Conservation (phyloP, 2,329 filamentous ascomycete genomes). For the Aureobasidium sp. region DNA sequence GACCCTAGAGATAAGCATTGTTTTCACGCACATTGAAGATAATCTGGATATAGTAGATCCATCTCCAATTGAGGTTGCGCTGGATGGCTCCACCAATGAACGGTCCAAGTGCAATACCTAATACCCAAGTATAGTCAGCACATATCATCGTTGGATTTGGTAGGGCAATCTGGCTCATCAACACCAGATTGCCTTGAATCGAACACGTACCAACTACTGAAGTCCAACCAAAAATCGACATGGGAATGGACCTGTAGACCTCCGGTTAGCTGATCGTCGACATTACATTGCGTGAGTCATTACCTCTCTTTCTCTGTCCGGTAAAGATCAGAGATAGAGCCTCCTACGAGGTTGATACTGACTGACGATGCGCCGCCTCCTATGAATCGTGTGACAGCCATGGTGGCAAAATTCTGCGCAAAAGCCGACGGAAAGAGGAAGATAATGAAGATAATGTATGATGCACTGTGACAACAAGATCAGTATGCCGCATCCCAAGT, state of each 20-base stretch:
- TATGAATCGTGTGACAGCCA: constrained; percentile 25
- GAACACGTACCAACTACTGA: not conserved
- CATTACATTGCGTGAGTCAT: constrained; percentile 6
- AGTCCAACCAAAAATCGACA: constrained; percentile 27
- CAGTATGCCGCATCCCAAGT: not conserved
- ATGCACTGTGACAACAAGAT: constrained; percentile 1
- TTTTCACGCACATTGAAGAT: constrained; percentile 31
- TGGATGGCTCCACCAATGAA: constrained; percentile 28
- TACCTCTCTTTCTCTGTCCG: constrained; percentile 23
- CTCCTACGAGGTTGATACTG: constrained; percentile 25
- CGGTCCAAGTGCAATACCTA: constrained; percentile 29
- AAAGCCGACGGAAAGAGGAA: constrained; percentile 26
- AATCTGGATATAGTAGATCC: constrained; percentile 25
- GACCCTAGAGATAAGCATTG: constrained; percentile 18
- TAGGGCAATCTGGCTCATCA: not conserved
- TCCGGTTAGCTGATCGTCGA: not conserved
- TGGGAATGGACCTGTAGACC: constrained; percentile 19
- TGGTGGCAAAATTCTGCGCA: constrained; percentile 24
- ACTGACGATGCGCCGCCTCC: constrained; percentile 27
- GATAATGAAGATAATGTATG: constrained; percentile 24
- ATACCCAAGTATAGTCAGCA: not conserved
- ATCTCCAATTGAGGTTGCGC: constrained; percentile 23
- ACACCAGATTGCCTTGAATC: not conserved
- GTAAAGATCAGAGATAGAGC: constrained; percentile 29
- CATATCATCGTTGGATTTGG: not conserved